Evolutionary conservation across 306 rosid genomes (phyloP).

Genomic region (Begonia loranthoides): DNA sequence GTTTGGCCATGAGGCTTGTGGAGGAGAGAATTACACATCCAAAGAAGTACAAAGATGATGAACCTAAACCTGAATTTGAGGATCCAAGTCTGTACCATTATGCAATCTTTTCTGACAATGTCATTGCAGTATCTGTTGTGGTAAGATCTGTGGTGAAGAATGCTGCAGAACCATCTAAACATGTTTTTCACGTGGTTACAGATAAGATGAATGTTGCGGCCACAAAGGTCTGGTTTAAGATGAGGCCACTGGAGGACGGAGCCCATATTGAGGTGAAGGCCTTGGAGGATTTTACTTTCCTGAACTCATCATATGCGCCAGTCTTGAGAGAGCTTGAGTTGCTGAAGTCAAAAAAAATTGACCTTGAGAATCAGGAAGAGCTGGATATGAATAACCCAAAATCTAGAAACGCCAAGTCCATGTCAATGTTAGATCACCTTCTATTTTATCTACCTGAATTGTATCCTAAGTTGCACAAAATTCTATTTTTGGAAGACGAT

Average conservation of each 20-base stretch:
- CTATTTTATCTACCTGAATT: conserved; percentile 90
- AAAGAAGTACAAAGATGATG: conserved; percentile 65
- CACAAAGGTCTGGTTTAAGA: conserved; percentile 98
- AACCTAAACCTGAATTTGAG: conserved; percentile 66
- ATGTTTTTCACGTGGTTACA: conserved; percentile 83
- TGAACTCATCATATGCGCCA: conserved; percentile 77
- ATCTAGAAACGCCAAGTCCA: conserved; percentile 34
- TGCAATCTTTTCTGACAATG: conserved; percentile 89
- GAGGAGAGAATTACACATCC: conserved; percentile 82
- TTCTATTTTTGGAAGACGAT: conserved; percentile 80
- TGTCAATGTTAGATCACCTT: conserved; percentile 72
- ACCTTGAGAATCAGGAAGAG: conserved; percentile 40
- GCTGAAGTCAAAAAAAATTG: conserved; percentile 36
- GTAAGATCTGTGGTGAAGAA: conserved; percentile 85
- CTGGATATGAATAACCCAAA: conserved; percentile 38
- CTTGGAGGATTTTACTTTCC: conserved; percentile 64
- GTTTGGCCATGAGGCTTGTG: conserved; percentile 91
- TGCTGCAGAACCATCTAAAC: conserved; percentile 88
- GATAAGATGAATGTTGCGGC: conserved; percentile 97
- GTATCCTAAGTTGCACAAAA: conserved; percentile 77
- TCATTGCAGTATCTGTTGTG: conserved; percentile 86
- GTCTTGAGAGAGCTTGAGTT: conserved; percentile 59
- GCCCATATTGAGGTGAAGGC: conserved; percentile 83
- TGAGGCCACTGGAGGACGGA: conserved; percentile 82
- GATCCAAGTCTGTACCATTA: conserved; percentile 85